Evolutionary conservation across 768 basidiomycete species (phyloP), one percentile per base, ranked within the genome.

Genomic region (Postia placenta): DNA sequence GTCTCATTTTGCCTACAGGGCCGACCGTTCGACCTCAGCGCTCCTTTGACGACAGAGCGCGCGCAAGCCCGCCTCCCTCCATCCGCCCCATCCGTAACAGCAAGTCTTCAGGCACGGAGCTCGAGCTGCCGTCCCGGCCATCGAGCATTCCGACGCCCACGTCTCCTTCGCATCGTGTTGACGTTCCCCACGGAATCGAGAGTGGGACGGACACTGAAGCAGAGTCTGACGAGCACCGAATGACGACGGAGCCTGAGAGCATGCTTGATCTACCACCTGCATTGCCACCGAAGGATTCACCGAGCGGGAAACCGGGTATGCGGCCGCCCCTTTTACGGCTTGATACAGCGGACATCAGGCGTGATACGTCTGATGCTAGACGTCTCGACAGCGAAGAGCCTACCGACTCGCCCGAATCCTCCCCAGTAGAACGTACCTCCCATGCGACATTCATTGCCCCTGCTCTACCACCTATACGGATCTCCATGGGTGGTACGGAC

Each of bases 381-480:
- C 68, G 68, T 38, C 27, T 53, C 36, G 57, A 51, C 49, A 57
- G 53, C 49, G 58, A 57, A 35, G 65, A 60, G 27, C 56, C 53
- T n/a, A 60, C 60, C 0, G 60, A 59, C 27, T 61, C 63, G 24
- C 62, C 55, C 14, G 85, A 85, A 55, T 78, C 79, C 11, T 78
- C 80, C 1, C 78, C 81, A 0, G 78, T 87, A 25, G 79, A 87
- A 60, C 77, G 74, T 37, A 80, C 76, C 11, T 82, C 84, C 6
- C 78, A 77, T 57, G 72, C 86, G 5, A 90, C 90, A 17, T 87
- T 86, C 63, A 88, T 91, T 42, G 87, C 89, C 0, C 92, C 92
- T 33, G 87, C 90, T 2, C 71, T 93, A 24, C 92, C 92, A 2
- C 90, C 90, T 0, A 92, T 95, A 59, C 81, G 89, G n/a, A 86